Evolutionary conservation across 306 rosid genomes (phyloP).

Genomic region (Dryas alaskensis): DNA sequence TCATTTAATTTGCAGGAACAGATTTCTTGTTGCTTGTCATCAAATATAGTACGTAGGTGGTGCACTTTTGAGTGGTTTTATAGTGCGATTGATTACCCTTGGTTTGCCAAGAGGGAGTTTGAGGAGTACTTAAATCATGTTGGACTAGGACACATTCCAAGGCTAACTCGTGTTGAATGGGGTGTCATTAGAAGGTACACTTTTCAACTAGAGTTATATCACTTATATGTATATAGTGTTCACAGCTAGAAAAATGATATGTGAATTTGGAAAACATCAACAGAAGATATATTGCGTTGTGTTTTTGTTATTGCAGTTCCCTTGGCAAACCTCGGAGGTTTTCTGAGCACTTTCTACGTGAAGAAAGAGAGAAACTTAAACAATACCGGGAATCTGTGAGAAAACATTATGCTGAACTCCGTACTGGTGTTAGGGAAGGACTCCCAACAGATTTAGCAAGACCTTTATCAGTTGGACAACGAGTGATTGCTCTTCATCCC

Average conservation of each 20-base stretch:
- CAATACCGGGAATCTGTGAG: conserved; percentile 84
- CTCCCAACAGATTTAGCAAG: conserved; percentile 93
- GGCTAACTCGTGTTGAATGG: conserved; percentile 91
- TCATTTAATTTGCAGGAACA: conserved; percentile 55
- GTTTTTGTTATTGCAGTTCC: conserved; percentile 59
- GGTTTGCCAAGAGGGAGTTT: conserved; percentile 92
- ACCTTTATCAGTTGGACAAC: conserved; percentile 90
- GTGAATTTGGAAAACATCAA: conserved; percentile 1
- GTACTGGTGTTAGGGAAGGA: conserved; percentile 67
- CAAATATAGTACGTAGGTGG: conserved; percentile 70
- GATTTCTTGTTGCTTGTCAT: conserved; percentile 71
- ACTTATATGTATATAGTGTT: not conserved
- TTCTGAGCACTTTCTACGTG: conserved; percentile 68
- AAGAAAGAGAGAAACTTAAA: conserved; percentile 80
- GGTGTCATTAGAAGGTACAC: conserved; percentile 77
- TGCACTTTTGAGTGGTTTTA: conserved; percentile 91
- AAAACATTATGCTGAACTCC: conserved; percentile 71
- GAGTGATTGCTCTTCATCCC: conserved; percentile 83
- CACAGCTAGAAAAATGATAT: conserved; percentile 13
- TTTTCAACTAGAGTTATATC: conserved; percentile 17
- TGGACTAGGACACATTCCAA: conserved; percentile 81
- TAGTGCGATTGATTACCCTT: conserved; percentile 91
- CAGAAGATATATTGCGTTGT: conserved; percentile 13
- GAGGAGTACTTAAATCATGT: conserved; percentile 93
- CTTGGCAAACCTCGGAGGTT: conserved; percentile 97